These are phyloP conservation scores for Primulina tabacum DNA, from an alignment of 257 asterid genomes.

Conservation along the genomic window DNA sequence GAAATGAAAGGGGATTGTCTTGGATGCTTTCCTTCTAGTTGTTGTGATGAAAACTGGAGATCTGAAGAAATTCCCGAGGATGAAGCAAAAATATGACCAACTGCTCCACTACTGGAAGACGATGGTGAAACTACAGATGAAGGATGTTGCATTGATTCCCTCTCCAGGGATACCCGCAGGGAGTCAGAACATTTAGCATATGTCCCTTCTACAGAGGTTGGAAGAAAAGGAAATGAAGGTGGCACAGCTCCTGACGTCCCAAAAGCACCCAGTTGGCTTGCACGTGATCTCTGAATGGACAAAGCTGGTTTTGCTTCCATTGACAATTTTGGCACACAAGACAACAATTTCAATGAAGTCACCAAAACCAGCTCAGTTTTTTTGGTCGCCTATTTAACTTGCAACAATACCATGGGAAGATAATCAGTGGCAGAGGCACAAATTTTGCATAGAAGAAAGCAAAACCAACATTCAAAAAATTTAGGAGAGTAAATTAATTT, in stretches of 20 bases:
- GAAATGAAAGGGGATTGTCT: constrained; percentile 49
- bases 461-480: too few relatives aligned
- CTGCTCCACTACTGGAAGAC: constrained; percentile 49
- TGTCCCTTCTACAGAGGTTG: constrained; percentile 26
- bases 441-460: too few relatives aligned
- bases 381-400: constrained; percentile 15
- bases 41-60: constrained; percentile 59
- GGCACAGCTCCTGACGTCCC: constrained; percentile 52
- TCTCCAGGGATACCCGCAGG: background rate
- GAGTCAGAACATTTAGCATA: background rate
- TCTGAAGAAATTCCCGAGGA: constrained; percentile 55
- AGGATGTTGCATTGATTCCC: constrained; percentile 27
- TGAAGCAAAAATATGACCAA: constrained; percentile 59
- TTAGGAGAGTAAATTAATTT: too few relatives aligned
- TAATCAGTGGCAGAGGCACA: too few relatives aligned
- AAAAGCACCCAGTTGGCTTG: constrained; percentile 44
- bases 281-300: constrained; percentile 50
- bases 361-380: constrained; percentile 18
- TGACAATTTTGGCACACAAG: constrained; percentile 13
- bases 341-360: constrained; percentile 15
- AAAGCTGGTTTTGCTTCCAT: constrained; percentile 56
- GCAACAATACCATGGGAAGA: background rate
- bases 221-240: constrained; percentile 47
- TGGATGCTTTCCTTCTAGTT: constrained; percentile 39
- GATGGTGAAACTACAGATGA: constrained; percentile 36